Evolutionary conservation across 2,329 filamentous ascomycete genomes (phyloP), one percentile per base, ranked within the genome.

Genomic region (Apiospora rasikravindrae): DNA sequence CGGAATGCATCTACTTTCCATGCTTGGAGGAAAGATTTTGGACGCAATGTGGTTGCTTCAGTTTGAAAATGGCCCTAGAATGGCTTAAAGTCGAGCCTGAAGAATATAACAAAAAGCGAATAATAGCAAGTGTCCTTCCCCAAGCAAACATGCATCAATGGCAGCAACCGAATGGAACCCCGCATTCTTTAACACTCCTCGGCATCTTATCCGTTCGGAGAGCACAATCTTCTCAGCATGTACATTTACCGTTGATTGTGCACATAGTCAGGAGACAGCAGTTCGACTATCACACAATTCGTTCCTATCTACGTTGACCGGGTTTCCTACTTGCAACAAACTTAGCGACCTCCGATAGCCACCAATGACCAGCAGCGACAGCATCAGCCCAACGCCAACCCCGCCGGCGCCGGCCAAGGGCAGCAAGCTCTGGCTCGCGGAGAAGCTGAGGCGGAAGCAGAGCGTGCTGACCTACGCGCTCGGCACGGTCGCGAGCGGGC

Each of bases 351-450:
- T 33, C 6, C 19, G n/a, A 37, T 2, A 64, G 10, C 33, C 57
- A 40, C n/a, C 57, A 37, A 64, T 64, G 57, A 33, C 33, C 19
- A n/a, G 7, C 57, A 37, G 26, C 53, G 14, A 14, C 44, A 8
- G 19, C 22, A n/a, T 19, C 29, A 64, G 33, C 33, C 57, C 33
- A 14, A 16, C 57, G 7, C 16, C 16, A 6, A 37, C 33, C 33
- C 26, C 57, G 40, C 57, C 57, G 33, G 22, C 57, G 1, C 57
- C 57, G 40, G 11, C 57, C 2, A 64, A 64, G 57, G 33, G 19
- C 57, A 64, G 57, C 57, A 64, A 49, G 33, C 67, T 69, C 67
- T 69, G 67, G 42, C 11, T 69, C 44, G 67, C 67, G 10, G 67
- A 69, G 29, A 49, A 69, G 67, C 16, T 49, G 10, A 69, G 44